Base-by-base conservation (phyloP, 1,284 basidiomycete genomes). In the Papiliotrema nemorosa region DNA sequence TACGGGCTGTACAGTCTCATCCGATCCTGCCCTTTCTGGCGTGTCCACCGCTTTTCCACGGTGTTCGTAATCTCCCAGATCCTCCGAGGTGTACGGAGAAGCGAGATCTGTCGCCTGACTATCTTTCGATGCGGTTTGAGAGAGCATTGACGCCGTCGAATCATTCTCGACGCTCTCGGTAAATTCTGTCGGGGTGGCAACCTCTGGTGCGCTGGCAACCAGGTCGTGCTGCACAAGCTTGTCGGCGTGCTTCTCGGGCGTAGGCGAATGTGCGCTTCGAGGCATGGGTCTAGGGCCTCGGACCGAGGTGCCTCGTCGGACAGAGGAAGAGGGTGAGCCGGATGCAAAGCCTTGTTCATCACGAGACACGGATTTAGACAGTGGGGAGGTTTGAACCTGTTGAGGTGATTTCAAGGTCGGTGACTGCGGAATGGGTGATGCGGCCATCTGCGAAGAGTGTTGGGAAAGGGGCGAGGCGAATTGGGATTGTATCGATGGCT, bases 241-340 rank as follows among this genome's bases (percentile, higher is more conserved):
- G 27, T 39, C 46, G 46, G 21, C 12, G 25, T 31, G 29, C 29
- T 31, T n/a, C n/a, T n/a, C n/a, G 10, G 13, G 36, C 29, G 41
- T 44, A 24, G 44, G 50, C 27, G 50, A 51, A 12, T 44, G 45
- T 22, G 38, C 14, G 1, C 33, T 27, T 14, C 47, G 24, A 14
- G 58, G 60, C 54, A 63, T 60, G 7, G 60, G 60, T 49, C 60
- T 20, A 16, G 60, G 58, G 22, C 60, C 60, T 13, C 42, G 45
- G 21, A 63, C 24, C 9, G 60, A 59, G 18, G 47, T 47, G 10
- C 52, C 24, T 18, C 47, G 44, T 29, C 49, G 27, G 24, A 27
- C 45, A 7, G 40, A 40, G 9, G 53, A 34, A 2, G 53, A n/a
- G 16, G 26, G 42, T n/a, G 49, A 44, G 7, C 35, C 27, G 18